phyloP scores from a whole-genome alignment of 768 basidiomycete genomes.

The Coprinopsis cinerea region DNA sequence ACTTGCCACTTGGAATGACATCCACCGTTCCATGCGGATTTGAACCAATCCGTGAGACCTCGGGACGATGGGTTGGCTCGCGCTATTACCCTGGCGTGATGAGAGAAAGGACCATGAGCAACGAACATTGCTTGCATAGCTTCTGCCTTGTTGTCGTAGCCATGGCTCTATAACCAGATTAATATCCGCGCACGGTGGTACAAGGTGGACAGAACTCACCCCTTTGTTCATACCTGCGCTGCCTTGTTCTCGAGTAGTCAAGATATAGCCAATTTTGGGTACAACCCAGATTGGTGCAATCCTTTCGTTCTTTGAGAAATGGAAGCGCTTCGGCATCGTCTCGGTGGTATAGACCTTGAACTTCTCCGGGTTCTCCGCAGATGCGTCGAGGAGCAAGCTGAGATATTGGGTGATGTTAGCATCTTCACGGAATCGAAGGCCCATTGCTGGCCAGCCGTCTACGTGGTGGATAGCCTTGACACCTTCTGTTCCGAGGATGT shows the following conservation, averaged over 20 bases:
- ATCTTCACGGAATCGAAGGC: slow-evolving; percentile 63
- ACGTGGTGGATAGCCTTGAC: slow-evolving; percentile 58
- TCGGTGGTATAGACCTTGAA: slow-evolving; percentile 76
- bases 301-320: slow-evolving; percentile 66
- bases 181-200: neutral
- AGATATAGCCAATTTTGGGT: slow-evolving; percentile 72
- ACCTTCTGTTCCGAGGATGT: slow-evolving; percentile 65
- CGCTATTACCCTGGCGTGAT: slow-evolving; percentile 47
- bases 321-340: slow-evolving; percentile 78
- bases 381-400: slow-evolving; percentile 45
- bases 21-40: neutral
- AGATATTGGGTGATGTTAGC: slow-evolving; percentile 55
- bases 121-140: slow-evolving; percentile 90
- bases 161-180: slow-evolving; percentile 58
- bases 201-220: slow-evolving; percentile 37
- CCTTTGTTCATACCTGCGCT: slow-evolving; percentile 66
- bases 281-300: slow-evolving; percentile 87
- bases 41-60: no score
- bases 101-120: slow-evolving; percentile 84
- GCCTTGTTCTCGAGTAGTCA: slow-evolving; percentile 62
- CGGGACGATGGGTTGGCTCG: neutral
- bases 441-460: slow-evolving; percentile 90
- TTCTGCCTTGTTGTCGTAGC: slow-evolving; percentile 74
- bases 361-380: slow-evolving; percentile 49
- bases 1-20: slow-evolving; percentile 48